Base-by-base conservation (phyloP, 2,329 filamentous ascomycete species). In the Curvularia verruculosa region DNA sequence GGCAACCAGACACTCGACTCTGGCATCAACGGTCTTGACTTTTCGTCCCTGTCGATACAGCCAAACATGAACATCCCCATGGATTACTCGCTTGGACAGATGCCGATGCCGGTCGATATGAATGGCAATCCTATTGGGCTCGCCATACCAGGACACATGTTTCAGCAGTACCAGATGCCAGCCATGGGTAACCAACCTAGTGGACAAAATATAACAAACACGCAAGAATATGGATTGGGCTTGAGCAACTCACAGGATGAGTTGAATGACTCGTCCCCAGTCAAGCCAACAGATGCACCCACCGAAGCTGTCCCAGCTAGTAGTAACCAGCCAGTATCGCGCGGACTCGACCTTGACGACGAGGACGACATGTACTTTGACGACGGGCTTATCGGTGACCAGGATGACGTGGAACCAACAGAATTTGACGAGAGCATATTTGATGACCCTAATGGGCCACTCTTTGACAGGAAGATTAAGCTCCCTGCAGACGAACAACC, bases 401-500 rank as follows among this genome's bases (percentile, higher is more conserved):
- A 85, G 67, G 81, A 81, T 18, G 70, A 67, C 8, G 68, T 74
- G 5, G 84, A 88, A 26, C 80, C 81, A 1, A 78, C 79, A 0
- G 80, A 83, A 1, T 91, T 92, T 70, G 88, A 92, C 59, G 89
- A 92, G 71, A 88, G 87, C 5, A 82, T 91, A 13, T 91, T 92
- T 68, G 89, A 92, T 62, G 81, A 86, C 52, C 77, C 77, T 2
- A 54, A 66, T n/a, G 67, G 72, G 19, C 76, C 71, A 8, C 52
- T 77, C 6, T 77, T 73, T 29, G 81, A 89, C 86, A 86, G 13
- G 83, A 75, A 72, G 44, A 58, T 69, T 18, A 74, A 70, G 50
- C 51, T 60, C 19, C 61, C 68, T 5, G 55, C 65, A 2, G 43
- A 47, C 1, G 67, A 71, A 41, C 61, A 67, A 13, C 24, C 56